Evolutionary conservation across 2,329 filamentous ascomycete species (phyloP), one percentile per base, ranked within the genome.

Genomic region (Arachnomyces sp.): DNA sequence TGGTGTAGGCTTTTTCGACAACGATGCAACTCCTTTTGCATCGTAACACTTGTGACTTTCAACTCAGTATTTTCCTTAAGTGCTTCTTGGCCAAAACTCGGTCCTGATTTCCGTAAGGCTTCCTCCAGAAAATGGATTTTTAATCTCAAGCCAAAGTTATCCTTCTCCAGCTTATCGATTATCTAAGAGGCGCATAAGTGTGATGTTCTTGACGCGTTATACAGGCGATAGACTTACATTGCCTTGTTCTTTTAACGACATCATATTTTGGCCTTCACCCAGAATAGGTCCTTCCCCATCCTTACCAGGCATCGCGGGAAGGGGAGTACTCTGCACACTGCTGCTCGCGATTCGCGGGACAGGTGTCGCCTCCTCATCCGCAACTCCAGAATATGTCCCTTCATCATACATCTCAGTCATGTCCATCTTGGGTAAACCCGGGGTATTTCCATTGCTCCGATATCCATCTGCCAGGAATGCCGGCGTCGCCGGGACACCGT

Each of bases 121-220:
- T 96, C 87, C 60, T 98, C 88, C 41, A 98, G 74, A 60, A 94
- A 98, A 62, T 96, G 88, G 39, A 96, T 94, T 63, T 94, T 95
- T 52, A 96, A 75, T 64, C 96, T 96, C 39, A 98, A 72, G 16
- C 87, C 87, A 58, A 96, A 98, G 58, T 98, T 98, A 58, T 96
- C 92, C 68, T 98, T 98, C 58, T 95, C 88, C 53, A 98, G 90
- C 57, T 85, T 85, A 66, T 95, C 86, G 52, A 98, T 90, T 50
- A 79, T 77, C 72, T 77, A 45, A n/a, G 14, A 14, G 33, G 17
- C 12, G 28, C 9, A 18, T 30, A 11, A 8, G 20, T 20, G 8
- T 2, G 8, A 9, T 13, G 14, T 20, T 7, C 8, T 25, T 29
- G 7, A 13, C 13, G 14, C n/a, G 8, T n/a, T 12, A 30, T 32